Percentiles rank a stretch among this genome's conserved stretches.
Evolutionary conservation across 2,329 filamentous ascomycete genomes (phyloP).

Genomic region (Paecilomyces sp.): DNA sequence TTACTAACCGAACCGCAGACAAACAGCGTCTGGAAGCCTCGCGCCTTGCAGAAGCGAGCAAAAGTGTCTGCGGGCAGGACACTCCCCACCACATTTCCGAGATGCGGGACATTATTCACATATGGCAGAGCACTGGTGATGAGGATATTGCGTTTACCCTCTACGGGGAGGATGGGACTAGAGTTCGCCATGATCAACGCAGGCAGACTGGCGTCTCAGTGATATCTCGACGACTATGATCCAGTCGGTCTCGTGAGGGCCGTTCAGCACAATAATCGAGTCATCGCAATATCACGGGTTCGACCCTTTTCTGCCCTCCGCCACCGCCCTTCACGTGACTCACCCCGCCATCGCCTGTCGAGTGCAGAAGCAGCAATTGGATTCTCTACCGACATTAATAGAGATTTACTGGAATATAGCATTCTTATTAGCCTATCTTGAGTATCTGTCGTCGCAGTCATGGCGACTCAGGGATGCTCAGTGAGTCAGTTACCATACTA

Average conservation of each 20-base stretch:
- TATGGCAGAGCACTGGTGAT: constrained; percentile 91
- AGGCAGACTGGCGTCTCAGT: not conserved
- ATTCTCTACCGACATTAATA: not conserved
- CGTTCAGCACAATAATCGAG: not conserved
- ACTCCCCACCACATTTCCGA: constrained; percentile 82
- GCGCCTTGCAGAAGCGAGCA: constrained; percentile 43
- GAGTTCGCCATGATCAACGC: constrained; percentile 4
- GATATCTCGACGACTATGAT: not conserved
- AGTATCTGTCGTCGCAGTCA: not conserved
- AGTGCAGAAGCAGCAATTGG: not conserved
- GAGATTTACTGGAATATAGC: not conserved
- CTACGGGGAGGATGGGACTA: constrained; percentile 51
- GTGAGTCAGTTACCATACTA: not conserved
- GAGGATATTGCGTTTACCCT: constrained; percentile 77
- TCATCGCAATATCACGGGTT: not conserved
- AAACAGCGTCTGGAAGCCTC: constrained; percentile 68
- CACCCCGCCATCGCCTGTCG: not conserved
- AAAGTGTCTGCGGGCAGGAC: constrained; percentile 87
- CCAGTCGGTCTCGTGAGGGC: not conserved
- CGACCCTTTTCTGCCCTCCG: not conserved
- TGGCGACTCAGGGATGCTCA: not conserved
- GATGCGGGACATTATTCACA: constrained; percentile 70
- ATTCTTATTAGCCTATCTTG: not conserved
- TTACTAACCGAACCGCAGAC: constrained; percentile 61
- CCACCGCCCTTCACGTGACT: not conserved